Percentiles rank a stretch among this genome's conserved stretches.
Conservation (phyloP, 2,329 filamentous ascomycete genomes). For the Rutstroemia sp. region DNA sequence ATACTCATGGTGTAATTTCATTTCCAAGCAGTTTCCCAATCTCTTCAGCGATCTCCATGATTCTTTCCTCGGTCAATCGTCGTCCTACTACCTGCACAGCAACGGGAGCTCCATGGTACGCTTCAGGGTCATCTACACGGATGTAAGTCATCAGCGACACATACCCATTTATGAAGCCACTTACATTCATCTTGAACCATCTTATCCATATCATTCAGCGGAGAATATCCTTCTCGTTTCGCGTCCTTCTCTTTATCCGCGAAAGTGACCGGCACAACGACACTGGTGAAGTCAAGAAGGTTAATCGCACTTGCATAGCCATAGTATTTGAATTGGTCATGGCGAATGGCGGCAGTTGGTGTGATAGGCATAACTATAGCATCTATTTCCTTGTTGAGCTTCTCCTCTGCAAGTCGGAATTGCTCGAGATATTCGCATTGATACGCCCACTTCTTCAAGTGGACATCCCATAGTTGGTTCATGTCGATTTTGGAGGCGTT, state of each 20-base stretch:
- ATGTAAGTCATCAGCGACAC: no score
- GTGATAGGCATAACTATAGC: constrained; percentile 29
- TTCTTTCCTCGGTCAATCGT: constrained; percentile 23
- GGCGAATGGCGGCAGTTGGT: constrained; percentile 29
- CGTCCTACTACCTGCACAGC: constrained; percentile 24
- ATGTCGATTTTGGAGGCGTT: constrained; percentile 17
- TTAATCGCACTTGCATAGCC: constrained; percentile 23
- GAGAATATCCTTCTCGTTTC: constrained; percentile 12
- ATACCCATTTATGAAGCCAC: not conserved
- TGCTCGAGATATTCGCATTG: constrained; percentile 31
- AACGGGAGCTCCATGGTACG: constrained; percentile 24
- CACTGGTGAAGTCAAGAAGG: constrained; percentile 30
- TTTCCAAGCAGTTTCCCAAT: constrained; percentile 31
- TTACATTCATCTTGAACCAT: constrained; percentile 23
- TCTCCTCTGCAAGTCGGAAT: constrained; percentile 23
- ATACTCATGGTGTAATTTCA: constrained; percentile 15
- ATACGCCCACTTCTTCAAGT: constrained; percentile 22
- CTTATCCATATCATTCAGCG: constrained; percentile 20
- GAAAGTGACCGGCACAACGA: constrained; percentile 37
- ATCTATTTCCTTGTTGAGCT: constrained; percentile 27
- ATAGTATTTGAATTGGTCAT: constrained; percentile 21
- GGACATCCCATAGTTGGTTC: constrained; percentile 20
- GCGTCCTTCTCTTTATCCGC: constrained; percentile 34
- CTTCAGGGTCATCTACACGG: constrained; percentile 20
- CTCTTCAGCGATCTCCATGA: constrained; percentile 31